These are phyloP conservation scores for Suhomyces maxii DNA, from an alignment of 1,139 yeast species.

Conservation along the genomic window DNA sequence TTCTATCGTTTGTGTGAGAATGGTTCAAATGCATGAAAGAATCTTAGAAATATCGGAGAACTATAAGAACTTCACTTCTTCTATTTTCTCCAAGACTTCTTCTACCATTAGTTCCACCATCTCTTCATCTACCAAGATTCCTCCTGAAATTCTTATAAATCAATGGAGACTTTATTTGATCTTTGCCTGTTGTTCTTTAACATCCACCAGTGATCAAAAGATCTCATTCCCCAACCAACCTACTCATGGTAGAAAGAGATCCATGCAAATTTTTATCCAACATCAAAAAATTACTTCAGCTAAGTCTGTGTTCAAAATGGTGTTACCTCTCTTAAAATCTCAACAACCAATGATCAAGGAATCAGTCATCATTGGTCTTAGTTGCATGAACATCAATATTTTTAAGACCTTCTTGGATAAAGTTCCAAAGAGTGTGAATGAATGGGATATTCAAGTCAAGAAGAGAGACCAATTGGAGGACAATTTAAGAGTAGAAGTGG, in stretches of 20 bases:
- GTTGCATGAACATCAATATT: conserved; percentile 87
- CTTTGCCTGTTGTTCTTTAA: conserved; percentile 89
- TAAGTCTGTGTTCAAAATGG: conserved; percentile 83
- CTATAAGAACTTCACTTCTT: conserved; percentile 41
- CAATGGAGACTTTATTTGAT: conserved; percentile 89
- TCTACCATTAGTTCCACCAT: conserved; percentile 35
- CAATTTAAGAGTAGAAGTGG: conserved; percentile 68
- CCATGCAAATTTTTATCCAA: conserved; percentile 77
- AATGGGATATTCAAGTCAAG: conserved; percentile 51
- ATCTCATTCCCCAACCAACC: conserved; percentile 59
- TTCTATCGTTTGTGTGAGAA: conserved; percentile 83
- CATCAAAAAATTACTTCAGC: conserved; percentile 94
- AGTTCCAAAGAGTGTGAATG: conserved; percentile 60
- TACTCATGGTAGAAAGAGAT: conserved; percentile 68
- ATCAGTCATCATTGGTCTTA: conserved; percentile 81
- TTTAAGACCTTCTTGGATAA: conserved; percentile 81
- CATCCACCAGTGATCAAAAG: conserved; percentile 86
- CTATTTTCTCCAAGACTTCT: conserved; percentile 34
- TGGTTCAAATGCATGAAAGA: conserved; percentile 87
- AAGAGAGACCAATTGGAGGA: conserved; percentile 43
- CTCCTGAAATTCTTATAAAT: conserved; percentile 74
- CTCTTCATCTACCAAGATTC: conserved; percentile 33
- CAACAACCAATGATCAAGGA: conserved; percentile 74
- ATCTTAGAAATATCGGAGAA: conserved; percentile 64
- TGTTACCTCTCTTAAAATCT: conserved; percentile 74